Conservation (phyloP, 2,329 filamentous ascomycete genomes). For the Penicillium sp. region DNA sequence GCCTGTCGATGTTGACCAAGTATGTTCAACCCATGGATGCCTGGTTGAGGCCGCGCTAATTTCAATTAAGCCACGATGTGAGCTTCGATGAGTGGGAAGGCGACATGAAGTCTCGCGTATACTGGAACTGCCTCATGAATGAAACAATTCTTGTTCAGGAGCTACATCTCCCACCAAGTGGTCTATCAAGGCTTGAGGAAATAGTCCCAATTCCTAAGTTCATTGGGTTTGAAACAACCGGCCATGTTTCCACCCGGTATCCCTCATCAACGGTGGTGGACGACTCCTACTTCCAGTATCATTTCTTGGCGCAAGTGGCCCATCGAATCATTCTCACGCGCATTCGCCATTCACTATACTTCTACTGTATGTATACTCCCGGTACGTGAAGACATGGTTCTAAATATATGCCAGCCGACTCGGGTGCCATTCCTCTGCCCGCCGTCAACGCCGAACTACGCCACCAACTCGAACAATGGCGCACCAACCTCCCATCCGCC, state of each 20-base stretch:
- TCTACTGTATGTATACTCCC: constrained; percentile 39
- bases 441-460: constrained; percentile 52
- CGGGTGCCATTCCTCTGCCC: constrained; percentile 47
- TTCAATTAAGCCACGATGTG: constrained; percentile 32
- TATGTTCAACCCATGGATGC: constrained; percentile 18
- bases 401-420: constrained; percentile 31
- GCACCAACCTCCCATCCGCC: constrained; percentile 48
- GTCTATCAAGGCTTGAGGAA: constrained; percentile 52
- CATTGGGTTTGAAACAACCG: constrained; percentile 42
- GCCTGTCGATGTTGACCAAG: constrained; percentile 49
- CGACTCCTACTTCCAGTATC: constrained; percentile 56
- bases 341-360: constrained; percentile 52
- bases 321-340: constrained; percentile 56
- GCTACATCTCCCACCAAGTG: constrained; percentile 52
- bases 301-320: constrained; percentile 57
- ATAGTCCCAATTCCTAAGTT: constrained; percentile 55
- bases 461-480: constrained; percentile 57
- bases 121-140: constrained; percentile 57
- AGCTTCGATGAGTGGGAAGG: constrained; percentile 53
- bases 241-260: constrained; percentile 32
- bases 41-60: constrained; percentile 14
- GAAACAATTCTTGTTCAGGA: constrained; percentile 57
- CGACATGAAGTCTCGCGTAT: constrained; percentile 56
- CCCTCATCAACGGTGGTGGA: constrained; percentile 43
- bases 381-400: background rate